These are phyloP conservation scores for Chaetomiaceae sp. DNA, from an alignment of 2,329 filamentous ascomycete species.

Conservation along the genomic window DNA sequence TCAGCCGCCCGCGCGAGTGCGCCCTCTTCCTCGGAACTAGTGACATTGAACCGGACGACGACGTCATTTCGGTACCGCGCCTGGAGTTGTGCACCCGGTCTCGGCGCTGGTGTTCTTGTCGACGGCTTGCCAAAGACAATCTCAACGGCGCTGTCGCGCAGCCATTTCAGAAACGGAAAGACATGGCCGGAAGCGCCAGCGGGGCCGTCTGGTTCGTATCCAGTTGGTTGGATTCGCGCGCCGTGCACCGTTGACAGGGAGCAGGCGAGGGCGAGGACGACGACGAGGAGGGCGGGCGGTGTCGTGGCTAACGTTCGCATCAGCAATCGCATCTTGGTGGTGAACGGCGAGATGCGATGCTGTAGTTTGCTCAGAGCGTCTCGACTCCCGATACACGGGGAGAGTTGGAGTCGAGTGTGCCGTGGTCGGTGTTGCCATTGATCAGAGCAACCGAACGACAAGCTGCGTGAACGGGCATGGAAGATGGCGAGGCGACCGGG, in stretches of 20 bases:
- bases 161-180: constrained; percentile 45
- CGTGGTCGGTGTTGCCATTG: too few species aligned
- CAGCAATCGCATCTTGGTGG: constrained; percentile 21
- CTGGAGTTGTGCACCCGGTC: constrained; percentile 27
- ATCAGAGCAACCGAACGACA: too few species aligned
- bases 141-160: constrained; percentile 46
- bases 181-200: constrained; percentile 21
- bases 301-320: constrained; percentile 9
- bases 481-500: too few species aligned
- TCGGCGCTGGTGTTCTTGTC: constrained; percentile 24
- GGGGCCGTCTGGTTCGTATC: constrained; percentile 14
- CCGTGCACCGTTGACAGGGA: constrained; percentile 10
- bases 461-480: too few species aligned
- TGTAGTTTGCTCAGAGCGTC: constrained; percentile 3
- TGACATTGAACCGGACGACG: constrained; percentile 84
- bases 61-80: constrained; percentile 66
- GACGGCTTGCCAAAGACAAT: constrained; percentile 43
- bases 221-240: constrained; percentile 15
- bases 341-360: neutral
- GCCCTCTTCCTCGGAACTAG: constrained; percentile 58
- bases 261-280: constrained; percentile 12
- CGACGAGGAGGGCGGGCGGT: constrained; percentile 12
- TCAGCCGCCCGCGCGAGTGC: constrained; percentile 68
- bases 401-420: too few species aligned
- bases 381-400: neutral